Percentiles rank a stretch among this genome's conserved stretches.
Conservation (phyloP, 441 rosid genomes). For the Bocquillonia castaneifolia region DNA sequence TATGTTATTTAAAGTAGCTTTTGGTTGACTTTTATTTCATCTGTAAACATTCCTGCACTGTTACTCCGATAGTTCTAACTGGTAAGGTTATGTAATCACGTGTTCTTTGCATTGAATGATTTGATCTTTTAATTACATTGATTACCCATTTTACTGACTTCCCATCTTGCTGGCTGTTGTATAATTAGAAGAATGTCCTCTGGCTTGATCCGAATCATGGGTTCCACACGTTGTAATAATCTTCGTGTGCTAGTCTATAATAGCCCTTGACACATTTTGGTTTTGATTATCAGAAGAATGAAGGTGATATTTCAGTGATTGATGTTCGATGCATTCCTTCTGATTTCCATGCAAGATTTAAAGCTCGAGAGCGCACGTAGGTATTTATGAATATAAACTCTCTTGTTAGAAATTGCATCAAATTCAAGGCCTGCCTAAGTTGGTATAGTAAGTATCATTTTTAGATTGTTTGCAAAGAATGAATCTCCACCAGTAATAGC, state of each 20-base stretch:
- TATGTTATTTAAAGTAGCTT: neutral
- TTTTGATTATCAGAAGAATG: constrained; percentile 44
- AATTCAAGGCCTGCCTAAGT: neutral
- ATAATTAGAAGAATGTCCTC: neutral
- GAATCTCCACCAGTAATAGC: neutral
- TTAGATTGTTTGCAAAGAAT: neutral
- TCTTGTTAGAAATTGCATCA: constrained; percentile 12
- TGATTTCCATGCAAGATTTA: constrained; percentile 86
- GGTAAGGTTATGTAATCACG: too few species aligned
- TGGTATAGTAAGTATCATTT: neutral
- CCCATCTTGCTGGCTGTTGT: neutral
- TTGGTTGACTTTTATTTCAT: neutral
- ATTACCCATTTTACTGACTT: neutral
- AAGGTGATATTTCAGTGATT: constrained; percentile 68
- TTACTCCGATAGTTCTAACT: neutral
- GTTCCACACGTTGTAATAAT: neutral
- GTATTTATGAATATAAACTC: constrained; percentile 35
- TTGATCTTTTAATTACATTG: neutral
- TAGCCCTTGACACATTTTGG: constrained; percentile 20
- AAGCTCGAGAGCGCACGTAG: constrained; percentile 90
- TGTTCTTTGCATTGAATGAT: neutral
- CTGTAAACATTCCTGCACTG: neutral
- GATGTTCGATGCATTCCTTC: constrained; percentile 73
- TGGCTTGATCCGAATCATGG: constrained; percentile 7
- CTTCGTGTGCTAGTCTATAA: neutral